Base-by-base conservation (phyloP, 148 eudicot species). In the Rhododendron mucronatum region DNA sequence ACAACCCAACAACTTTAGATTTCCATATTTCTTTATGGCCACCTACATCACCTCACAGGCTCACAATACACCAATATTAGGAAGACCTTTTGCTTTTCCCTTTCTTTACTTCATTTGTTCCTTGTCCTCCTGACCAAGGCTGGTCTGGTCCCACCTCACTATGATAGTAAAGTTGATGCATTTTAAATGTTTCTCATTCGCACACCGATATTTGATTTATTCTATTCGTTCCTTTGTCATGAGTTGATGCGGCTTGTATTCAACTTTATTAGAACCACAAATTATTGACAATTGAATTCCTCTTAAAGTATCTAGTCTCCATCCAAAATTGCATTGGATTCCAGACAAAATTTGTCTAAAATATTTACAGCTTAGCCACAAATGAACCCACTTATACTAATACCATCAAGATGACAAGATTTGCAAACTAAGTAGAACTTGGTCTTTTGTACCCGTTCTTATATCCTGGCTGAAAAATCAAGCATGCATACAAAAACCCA, bases 311-410 rank as follows among this genome's bases (percentile, higher is more conserved):
- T 81, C n/a, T 35, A 81, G 26, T 9, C 20, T 35, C 14, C 47
- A 55, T 81, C 71, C 83, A 57, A 26, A 16, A 57, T 33, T 33
- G 39, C 83, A 81, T 30, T 81, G 83, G 83, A 81, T 57, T 81
- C 65, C 44, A 53, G 16, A 18, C 14, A 33, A 4, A 81, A 53
- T 81, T 57, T 35, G 47, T 20, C 10, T 35, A 20, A 5, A 59
- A 7, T 59, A 18, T 37, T 82, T 59, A 37, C 7, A 1, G 82
- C 82, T 79, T 50, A 79, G 13, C 20, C 18, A 78, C 12, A 79
- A 11, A 48, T 13, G 23, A 16, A 16, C 41, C 76, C 39, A 45
- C 53, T 78, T 21, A 10, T 39, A 30, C 30, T 28, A 10, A 9
- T 45, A 44, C 21, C 51, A 23, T 78, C 53, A 76, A 39, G 13